Evolutionary conservation across 306 rosid genomes (phyloP).

Genomic region (Myrica gale): DNA sequence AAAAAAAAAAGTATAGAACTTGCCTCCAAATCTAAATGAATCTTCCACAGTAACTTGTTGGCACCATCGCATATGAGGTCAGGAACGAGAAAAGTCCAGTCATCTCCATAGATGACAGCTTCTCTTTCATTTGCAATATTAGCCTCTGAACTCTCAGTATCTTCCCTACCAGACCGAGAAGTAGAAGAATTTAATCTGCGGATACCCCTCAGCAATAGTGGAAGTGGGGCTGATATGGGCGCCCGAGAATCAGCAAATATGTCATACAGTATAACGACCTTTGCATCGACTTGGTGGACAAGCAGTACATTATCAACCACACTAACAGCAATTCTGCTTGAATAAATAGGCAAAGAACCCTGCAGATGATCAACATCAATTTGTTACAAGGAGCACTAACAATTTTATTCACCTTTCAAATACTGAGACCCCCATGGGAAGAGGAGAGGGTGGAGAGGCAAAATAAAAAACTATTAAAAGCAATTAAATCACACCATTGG

Average conservation of each 20-base stretch:
- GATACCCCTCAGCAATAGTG: conserved; percentile 77
- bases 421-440: too few species aligned
- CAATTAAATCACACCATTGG: not conserved
- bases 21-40: conserved; percentile 84
- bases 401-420: not conserved
- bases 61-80: conserved; percentile 78
- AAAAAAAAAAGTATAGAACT: conserved; percentile 29
- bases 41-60: conserved; percentile 75
- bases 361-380: conserved; percentile 47
- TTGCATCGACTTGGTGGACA: conserved; percentile 95
- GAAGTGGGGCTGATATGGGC: conserved; percentile 97
- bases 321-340: conserved; percentile 81
- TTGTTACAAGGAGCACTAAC: conserved; percentile 4
- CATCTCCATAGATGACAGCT: conserved; percentile 59
- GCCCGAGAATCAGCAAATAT: conserved; percentile 83
- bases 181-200: conserved; percentile 54
- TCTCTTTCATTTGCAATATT: conserved; percentile 47
- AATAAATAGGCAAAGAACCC: conserved; percentile 97
- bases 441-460: too few species aligned
- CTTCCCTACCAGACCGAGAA: conserved; percentile 59
- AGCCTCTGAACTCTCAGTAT: conserved; percentile 47
- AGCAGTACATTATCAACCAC: conserved; percentile 90
- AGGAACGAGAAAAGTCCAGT: conserved; percentile 83
- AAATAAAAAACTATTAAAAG: not conserved
- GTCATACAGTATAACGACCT: conserved; percentile 92